Evolutionary conservation across 2,329 filamentous ascomycete species (phyloP), one percentile per base, ranked within the genome.

Genomic region (Nemania sp.): DNA sequence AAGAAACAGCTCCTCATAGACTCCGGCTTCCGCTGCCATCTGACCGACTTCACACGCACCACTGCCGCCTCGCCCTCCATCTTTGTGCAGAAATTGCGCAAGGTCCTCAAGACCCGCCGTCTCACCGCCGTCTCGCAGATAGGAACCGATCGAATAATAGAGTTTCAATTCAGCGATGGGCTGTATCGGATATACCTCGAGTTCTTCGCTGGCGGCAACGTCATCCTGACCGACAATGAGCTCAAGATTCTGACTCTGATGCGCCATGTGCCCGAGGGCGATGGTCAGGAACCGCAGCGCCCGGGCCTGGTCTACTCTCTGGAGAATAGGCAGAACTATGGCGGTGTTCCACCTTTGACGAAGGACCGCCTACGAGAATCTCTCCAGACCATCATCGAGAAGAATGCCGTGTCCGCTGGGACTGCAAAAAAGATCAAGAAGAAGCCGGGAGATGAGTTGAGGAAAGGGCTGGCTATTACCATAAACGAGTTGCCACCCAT

Each of bases 161-260:
- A 98, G 74, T 87, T 99, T 55, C 85, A 90, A 69, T 97, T 99
- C 74, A 96, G 91, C 68, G 92, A 98, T 79, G 95, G 95, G 11
- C 83, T 88, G 68, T 97, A 96, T 73, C 84, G 89, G 43, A 76
- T 99, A 20, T 97, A 92, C 73, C 80, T 99, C 29, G 95, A 99
- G 77, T 99, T 99, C 78, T 99, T 97, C 73, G 94, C 95, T 1
- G 90, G 91, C 54, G 95, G 95, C 47, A 99, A 99, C 73, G 89
- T 99, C 62, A 91, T 99, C 63, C 81, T 99, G 54, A 97, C 95
- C 2, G 92, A 98, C 72, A 84, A 83, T 52, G 88, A 96, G 21
- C 80, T 93, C 54, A 95, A 89, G 64, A 93, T 98, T 57, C 75
- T 98, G 37, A 87, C 90, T 0, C 78, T 99, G 18, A 80, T 95